Base-by-base conservation (phyloP, 1,284 basidiomycete genomes). In the Cystobasidiaceae sp. region DNA sequence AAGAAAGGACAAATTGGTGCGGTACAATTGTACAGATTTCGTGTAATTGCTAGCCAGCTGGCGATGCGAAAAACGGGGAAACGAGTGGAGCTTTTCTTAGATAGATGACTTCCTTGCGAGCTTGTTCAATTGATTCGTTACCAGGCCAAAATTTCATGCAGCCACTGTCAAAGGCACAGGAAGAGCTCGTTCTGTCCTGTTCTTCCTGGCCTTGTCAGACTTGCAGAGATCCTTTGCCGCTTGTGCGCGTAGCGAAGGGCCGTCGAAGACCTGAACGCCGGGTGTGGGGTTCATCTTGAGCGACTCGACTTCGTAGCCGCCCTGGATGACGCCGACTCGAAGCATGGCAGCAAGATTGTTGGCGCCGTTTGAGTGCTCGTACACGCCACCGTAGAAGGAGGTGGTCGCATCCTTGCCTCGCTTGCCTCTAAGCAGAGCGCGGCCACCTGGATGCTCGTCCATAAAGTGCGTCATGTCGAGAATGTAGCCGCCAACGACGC, bases 331-430 rank as follows among this genome's bases (percentile, higher is more conserved):
- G 19, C 43, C 57, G 32, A 67, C 64, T 51, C 65, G 54, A 30
- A 57, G 28, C 52, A 66, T 61, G 34, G 28, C 50, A 28, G 52
- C 82, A 56, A 89, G 74, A 72, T 89, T 89, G 78, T 91, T 88
- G 2, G 91, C 91, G 41, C 89, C 90, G 74, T 93, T 93, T 27
- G 89, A 92, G 76, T 94, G 91, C 70, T 93, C 89, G 75, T 93
- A 93, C 1, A 93, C 88, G 72, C 91, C 92, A 66, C 92, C 92
- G 74, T 92, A 93, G 83, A 96, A 94, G 2, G 91, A 90, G 0
- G 89, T 88, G 0, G 91, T 91, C 2, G 88, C 91, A 73, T 94
- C 91, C 73, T 85, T 86, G 27, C 90, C 91, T 39, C 86, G 81
- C 68, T 82, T 85, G 32, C 78, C 80, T 60, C 79, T 77, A 71